Conservation (phyloP, 2,329 filamentous ascomycete genomes). For the Botryotinia calthae region DNA sequence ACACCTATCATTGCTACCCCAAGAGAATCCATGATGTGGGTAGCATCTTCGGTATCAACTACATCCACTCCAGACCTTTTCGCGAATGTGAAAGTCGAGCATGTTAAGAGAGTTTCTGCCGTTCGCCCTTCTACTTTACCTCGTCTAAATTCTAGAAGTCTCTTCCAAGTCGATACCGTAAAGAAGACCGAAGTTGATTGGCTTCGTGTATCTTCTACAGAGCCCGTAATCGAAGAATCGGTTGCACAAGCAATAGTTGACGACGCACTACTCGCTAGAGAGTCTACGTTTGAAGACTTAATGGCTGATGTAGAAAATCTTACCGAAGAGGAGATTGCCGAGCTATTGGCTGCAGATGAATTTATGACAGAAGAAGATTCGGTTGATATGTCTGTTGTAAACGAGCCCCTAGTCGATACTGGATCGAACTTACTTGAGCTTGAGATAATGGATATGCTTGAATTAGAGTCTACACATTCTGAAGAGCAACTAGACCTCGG, state of each 20-base stretch:
- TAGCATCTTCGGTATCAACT: too few relatives aligned
- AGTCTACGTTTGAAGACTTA: slow-evolving; percentile 1
- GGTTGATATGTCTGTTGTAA: background rate
- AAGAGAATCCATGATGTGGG: too few relatives aligned
- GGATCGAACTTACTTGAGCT: background rate
- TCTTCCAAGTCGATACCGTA: slow-evolving; percentile 22
- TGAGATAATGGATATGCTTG: background rate
- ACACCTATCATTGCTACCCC: too few relatives aligned
- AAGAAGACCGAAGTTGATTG: background rate
- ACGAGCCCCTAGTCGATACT: background rate
- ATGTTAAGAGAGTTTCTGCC: background rate
- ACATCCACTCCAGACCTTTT: background rate
- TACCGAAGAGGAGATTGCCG: background rate
- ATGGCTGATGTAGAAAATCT: slow-evolving; percentile 5
- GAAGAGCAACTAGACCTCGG: background rate
- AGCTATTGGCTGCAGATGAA: background rate
- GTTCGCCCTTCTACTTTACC: slow-evolving; percentile 18
- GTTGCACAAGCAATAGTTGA: background rate
- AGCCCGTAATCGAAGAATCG: background rate
- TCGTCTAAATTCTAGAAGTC: slow-evolving; percentile 23
- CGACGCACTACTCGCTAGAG: background rate
- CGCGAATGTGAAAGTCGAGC: background rate
- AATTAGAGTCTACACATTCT: background rate
- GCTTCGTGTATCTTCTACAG: background rate
- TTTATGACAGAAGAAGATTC: background rate